Base-by-base conservation (phyloP, 768 basidiomycete species). In the Butyriboletus loyo region DNA sequence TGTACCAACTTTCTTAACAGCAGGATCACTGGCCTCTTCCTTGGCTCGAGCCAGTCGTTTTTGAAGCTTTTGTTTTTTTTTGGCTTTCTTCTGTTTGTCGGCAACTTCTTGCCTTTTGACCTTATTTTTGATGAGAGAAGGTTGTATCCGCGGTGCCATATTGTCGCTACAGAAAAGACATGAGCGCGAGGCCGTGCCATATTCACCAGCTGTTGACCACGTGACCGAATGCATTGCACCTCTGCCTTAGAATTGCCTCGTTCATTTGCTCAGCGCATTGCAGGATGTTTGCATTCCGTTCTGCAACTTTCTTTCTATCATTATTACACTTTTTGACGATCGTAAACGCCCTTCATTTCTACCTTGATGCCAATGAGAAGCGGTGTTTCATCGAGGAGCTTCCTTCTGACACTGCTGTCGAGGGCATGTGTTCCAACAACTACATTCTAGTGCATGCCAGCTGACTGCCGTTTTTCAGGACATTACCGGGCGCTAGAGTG, bases 331-430 rank as follows among this genome's bases (percentile, higher is more conserved):
- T 77, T 57, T 68, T 74, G 22, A 72, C 75, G 36, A 65, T 77
- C 19, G 78, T 75, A 17, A 80, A 86, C 66, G 92, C 90, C 27
- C 85, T 99, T 25, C 97, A 99, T 67, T 97, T 98, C 72, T 99
- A 99, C 68, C 83, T 99, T 52, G 93, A 97, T 67, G 86, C 93
- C 17, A 89, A 91, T 65, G 92, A 97, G 70, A 86, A 88, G 64
- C 82, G 89, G 43, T 99, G 97, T 69, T 98, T 98, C 73, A 82
- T 98, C 53, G 97, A 98, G 66, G 97, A 99, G 69, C 75, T 98
- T 19, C 96, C 97, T 13, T 84, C 85, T 3, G 89, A 96, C 70
- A 98, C 94, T n/a, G 86, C 94, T 27, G 91, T 96, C 34, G 91
- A 97, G 77, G 92, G 95, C 90, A 62, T 54, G 77, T 64, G 35